Base-by-base conservation (phyloP, 352 stramenopile species). In the Globisporangium lucens region DNA sequence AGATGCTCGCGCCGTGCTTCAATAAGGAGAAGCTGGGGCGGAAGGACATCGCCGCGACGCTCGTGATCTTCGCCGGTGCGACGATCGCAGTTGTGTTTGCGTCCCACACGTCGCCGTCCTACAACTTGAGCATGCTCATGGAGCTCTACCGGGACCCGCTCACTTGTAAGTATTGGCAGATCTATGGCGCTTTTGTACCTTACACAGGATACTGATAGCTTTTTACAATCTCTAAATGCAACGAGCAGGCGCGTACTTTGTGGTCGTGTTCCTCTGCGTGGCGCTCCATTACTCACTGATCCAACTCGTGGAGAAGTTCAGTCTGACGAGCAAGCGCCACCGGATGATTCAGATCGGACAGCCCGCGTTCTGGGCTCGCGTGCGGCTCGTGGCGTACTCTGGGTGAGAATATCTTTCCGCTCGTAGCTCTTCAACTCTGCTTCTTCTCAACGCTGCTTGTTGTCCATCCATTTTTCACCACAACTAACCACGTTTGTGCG, bases 1-100 rank as follows among this genome's bases (percentile, higher is more conserved):
- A 89, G 80, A 90, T 95, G 70, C 76, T 97, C 9, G 89, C 89
- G 6, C 83, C 87, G 4, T 90, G 85, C 46, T 92, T 97, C 55
- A 95, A 96, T 69, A 94, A 94, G 69, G 89, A 97, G 56, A 90
- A 91, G 56, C 77, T 97, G 13, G 88, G 77, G 10, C 79, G 73
- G 15, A 91, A 94, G 52, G 85, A 97, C 51, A 88, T 97, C 24
- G 73, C 74, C 0, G 87, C 88, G 38, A 96, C 89, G 33, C 70
- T 95, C 22, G 75, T 97, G 27, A 95, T 97, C 58, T 94, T 96
- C 36, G 68, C 85, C 8, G 88, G 89, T 0, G 87, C 87, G 17
- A 97, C 89, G 2, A 79, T 96, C 36, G 85, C 87, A 7, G 84
- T 97, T 7, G 84, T 94, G 0, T 95, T 95, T 63, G 86, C 86